A percentile compares a stretch with the other conserved stretches of the same genome.
These are phyloP conservation scores for Colletotrichum plurivorum DNA, from an alignment of 2,329 filamentous ascomycete genomes.

Conservation along the genomic window DNA sequence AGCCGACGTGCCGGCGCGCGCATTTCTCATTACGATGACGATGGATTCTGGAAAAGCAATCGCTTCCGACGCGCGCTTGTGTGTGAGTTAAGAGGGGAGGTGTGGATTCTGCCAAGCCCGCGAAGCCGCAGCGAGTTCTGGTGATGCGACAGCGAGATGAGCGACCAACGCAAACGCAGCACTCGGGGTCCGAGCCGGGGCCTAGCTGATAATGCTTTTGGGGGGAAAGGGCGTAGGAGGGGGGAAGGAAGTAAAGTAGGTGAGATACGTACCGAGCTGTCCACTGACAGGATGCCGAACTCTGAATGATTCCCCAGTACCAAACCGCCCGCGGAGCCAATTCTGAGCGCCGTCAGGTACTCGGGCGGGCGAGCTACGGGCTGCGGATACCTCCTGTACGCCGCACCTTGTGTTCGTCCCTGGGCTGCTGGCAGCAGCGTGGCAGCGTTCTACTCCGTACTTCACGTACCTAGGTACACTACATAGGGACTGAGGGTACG, in stretches of 20 bases:
- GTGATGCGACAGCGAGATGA: neutral
- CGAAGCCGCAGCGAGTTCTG: neutral
- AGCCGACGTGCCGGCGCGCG: conserved; percentile 28
- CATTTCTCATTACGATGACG: neutral
- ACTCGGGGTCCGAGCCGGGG: conserved; percentile 24
- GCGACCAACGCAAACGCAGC: conserved; percentile 1
- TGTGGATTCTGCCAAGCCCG: conserved; percentile 29
- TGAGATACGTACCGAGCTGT: neutral
- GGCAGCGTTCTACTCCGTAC: no score
- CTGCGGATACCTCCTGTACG: no score
- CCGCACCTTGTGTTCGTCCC: no score
- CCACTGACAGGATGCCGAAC: conserved; percentile 1
- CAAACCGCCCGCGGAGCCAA: conserved; percentile 14
- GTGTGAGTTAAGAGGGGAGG: neutral
- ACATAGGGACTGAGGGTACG: no score
- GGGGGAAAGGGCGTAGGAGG: no score
- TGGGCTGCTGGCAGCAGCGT: no score
- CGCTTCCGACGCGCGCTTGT: conserved; percentile 2
- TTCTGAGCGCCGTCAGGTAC: conserved; percentile 25
- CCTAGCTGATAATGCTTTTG: neutral
- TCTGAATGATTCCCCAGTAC: neutral
- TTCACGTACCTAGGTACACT: no score
- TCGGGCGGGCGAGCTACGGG: no score
- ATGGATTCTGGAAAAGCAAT: neutral
- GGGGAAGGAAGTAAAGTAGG: no score